These are phyloP conservation scores for Macaranga tanarius DNA, from an alignment of 441 rosid species.

Conservation along the genomic window DNA sequence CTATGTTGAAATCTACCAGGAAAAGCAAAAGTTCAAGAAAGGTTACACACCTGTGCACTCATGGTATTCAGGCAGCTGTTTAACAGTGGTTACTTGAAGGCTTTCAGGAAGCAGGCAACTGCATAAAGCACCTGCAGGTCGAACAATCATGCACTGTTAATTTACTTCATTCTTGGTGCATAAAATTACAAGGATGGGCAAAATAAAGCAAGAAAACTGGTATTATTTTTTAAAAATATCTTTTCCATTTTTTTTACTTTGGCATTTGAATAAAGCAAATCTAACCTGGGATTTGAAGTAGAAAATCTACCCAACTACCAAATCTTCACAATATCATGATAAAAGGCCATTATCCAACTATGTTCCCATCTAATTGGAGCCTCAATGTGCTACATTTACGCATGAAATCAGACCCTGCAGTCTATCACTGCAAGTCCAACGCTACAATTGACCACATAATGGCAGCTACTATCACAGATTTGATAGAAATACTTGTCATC, in stretches of 20 bases:
- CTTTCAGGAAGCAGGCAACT: slow-evolving; percentile 84
- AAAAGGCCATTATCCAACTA: neutral
- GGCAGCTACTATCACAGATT: neutral
- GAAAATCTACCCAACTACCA: neutral
- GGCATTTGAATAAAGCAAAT: neutral
- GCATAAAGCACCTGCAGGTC: slow-evolving; percentile 55
- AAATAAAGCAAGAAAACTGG: neutral
- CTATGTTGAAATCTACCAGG: no score
- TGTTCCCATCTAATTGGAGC: neutral
- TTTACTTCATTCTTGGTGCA: neutral
- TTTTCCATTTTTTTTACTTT: neutral
- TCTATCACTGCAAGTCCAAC: neutral
- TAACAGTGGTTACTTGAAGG: slow-evolving; percentile 70
- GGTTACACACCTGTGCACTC: slow-evolving; percentile 42
- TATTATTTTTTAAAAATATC: neutral
- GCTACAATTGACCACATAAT: neutral
- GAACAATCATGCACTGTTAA: slow-evolving; percentile 2
- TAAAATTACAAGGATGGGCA: neutral
- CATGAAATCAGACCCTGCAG: neutral
- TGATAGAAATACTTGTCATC: neutral
- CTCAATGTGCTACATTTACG: neutral
- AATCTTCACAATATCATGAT: neutral
- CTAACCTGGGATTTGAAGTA: neutral
- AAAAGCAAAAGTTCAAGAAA: neutral
- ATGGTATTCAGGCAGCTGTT: slow-evolving; percentile 60